A percentile compares a stretch with the other conserved stretches of the same genome.
phyloP scores from a whole-genome alignment of 129 eudicot species.

The Ambrosia trifida region DNA sequence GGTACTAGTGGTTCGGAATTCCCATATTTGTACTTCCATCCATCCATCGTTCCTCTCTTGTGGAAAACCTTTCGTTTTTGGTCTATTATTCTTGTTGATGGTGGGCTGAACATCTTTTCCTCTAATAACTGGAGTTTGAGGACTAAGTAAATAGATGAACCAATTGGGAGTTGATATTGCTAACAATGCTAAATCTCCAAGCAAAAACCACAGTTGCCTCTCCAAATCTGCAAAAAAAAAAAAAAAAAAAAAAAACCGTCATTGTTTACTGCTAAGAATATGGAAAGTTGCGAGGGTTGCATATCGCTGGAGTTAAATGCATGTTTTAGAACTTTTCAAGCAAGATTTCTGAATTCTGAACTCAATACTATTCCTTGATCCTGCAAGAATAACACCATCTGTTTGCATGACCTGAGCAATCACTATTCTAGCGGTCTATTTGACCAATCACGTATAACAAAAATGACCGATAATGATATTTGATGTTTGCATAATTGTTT shows the following conservation, averaged over 20 bases:
- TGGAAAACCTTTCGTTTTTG: slow-evolving; percentile 6
- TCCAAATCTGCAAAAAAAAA: not conserved
- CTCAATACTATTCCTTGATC: too few relatives aligned
- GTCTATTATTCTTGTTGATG: slow-evolving; percentile 6
- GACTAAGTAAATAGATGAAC: slow-evolving; percentile 9
- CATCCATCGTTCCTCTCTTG: slow-evolving; percentile 7
- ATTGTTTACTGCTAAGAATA: too few relatives aligned
- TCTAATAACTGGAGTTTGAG: slow-evolving; percentile 11
- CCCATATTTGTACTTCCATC: slow-evolving; percentile 15
- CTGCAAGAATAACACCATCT: too few relatives aligned
- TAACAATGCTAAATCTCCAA: not conserved
- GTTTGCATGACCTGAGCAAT: too few relatives aligned
- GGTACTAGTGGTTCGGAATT: not conserved
- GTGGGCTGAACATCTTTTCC: not conserved
- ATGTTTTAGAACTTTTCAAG: too few relatives aligned
- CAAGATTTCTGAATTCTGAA: too few relatives aligned
- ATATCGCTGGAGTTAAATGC: too few relatives aligned
- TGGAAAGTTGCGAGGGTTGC: not conserved
- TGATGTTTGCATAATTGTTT: too few relatives aligned
- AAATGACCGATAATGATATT: too few relatives aligned
- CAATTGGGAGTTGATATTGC: not conserved
- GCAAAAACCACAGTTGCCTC: not conserved
- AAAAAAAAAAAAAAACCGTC: too few relatives aligned
- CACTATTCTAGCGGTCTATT: too few relatives aligned
- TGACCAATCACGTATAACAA: too few relatives aligned